Conservation (phyloP, 176 grass and related monocot species). For the Carex scoparia region DNA sequence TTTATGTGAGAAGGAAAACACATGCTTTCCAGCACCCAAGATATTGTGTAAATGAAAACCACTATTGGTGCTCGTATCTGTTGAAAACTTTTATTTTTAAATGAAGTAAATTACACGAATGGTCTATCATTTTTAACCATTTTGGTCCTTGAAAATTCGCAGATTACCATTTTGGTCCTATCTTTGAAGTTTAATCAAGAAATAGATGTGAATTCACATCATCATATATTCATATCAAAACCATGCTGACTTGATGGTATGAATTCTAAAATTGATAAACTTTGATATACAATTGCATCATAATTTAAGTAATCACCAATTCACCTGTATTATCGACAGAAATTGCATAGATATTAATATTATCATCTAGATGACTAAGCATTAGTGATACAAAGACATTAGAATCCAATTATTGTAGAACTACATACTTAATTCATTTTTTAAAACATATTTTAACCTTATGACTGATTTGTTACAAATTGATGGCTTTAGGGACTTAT, state of each 20-base stretch:
- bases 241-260: not conserved
- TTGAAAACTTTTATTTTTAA: not conserved
- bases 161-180: not conserved
- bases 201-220: not conserved
- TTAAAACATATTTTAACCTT: not conserved
- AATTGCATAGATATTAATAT: not conserved
- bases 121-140: not conserved
- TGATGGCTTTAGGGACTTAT: not conserved
- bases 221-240: not conserved
- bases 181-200: not conserved
- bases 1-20: not conserved
- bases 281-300: not conserved
- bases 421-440: not conserved
- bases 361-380: not conserved
- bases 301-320: not conserved
- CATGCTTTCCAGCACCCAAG: not conserved
- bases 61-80: not conserved
- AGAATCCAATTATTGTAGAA: not conserved
- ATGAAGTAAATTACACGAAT: not conserved
- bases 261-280: not conserved
- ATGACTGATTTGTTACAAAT: not conserved
- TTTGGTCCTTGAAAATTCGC: not conserved
- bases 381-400: not conserved
- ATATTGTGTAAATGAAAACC: not conserved
- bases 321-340: not conserved